These are phyloP conservation scores for Pouteria campechiana DNA, from an alignment of 179 eudicot species.

Conservation along the genomic window DNA sequence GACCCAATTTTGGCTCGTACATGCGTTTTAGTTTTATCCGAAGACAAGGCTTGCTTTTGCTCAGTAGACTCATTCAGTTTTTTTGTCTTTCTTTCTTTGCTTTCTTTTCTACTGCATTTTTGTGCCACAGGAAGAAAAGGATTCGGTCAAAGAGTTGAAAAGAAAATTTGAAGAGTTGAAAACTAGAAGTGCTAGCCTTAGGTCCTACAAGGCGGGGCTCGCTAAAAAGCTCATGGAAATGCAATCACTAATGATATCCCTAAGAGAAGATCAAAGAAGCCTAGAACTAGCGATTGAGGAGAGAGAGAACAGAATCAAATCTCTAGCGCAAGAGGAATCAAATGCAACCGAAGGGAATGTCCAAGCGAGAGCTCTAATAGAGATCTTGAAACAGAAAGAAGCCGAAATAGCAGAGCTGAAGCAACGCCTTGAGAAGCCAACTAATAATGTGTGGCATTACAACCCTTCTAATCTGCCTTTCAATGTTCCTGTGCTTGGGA, in stretches of 20 bases:
- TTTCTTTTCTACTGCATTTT: too few relatives aligned
- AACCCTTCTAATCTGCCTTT: slow-evolving; percentile 18
- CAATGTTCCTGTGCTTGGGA: not conserved
- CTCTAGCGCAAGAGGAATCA: slow-evolving; percentile 7
- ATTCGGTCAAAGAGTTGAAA: slow-evolving; percentile 18
- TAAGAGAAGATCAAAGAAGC: slow-evolving; percentile 35
- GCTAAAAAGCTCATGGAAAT: slow-evolving; percentile 20
- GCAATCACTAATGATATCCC: slow-evolving; percentile 39
- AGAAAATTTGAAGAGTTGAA: slow-evolving; percentile 26
- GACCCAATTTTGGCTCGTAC: too few relatives aligned
- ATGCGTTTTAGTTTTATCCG: too few relatives aligned
- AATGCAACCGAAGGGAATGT: slow-evolving; percentile 1
- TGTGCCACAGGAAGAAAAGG: slow-evolving; percentile 35
- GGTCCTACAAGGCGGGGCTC: slow-evolving; percentile 25
- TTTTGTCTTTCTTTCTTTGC: too few relatives aligned
- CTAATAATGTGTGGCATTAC: slow-evolving; percentile 13
- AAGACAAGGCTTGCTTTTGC: too few relatives aligned
- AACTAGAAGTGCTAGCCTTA: slow-evolving; percentile 19
- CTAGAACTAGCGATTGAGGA: slow-evolving; percentile 31
- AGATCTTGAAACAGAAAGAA: slow-evolving; percentile 20
- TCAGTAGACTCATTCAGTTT: too few relatives aligned
- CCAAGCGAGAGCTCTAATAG: slow-evolving; percentile 7
- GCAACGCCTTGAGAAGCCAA: slow-evolving; percentile 11
- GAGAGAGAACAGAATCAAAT: slow-evolving; percentile 34
- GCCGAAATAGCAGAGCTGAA: slow-evolving; percentile 24